Base-by-base conservation (phyloP, 768 basidiomycete species). In the Lactarius indigo region DNA sequence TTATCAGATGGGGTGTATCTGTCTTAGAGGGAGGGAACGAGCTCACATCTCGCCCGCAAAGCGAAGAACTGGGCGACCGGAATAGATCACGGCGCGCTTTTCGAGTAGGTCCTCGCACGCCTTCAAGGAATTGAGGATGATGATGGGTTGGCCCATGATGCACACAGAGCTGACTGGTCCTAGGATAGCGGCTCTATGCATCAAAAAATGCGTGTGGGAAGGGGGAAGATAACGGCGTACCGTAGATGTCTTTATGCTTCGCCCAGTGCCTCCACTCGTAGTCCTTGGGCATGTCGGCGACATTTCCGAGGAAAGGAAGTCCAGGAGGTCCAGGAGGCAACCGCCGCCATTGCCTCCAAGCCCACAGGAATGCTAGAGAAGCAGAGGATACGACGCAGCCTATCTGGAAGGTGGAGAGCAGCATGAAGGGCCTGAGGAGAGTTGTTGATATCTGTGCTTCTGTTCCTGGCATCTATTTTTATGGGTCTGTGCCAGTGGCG, bases 251-350 rank as follows among this genome's bases (percentile, higher is more conserved):
- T 55, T 50, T 61, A 23, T 54, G 39, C 54, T 66, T 66, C 18
- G 65, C 65, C 65, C 65, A 66, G 50, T 66, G 60, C n/a, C 26
- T 26, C 37, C 50, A 66, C 59, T 61, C 59, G 28, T 66, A 56
- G 18, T 42, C 31, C 39, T 61, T 61, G 23, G 59, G 65, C 52
- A 66, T 23, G 12, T 31, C 60, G 17, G 61, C n/a, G 33, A 61
- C 7, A 47, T 66, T 66, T n/a, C 65, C 65, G 9, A 66, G 17
- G 37, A 66, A 30, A 26, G 65, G 65, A 28, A 66, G 59, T 8
- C 65, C 65, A 35, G 50, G 59, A 10, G 65, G 65, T 6, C 65
- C 65, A 39, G 65, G 65, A 61, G 65, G 65, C 18, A 66, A 41
- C n/a, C 52, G 52, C 26, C 52, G 50, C 52, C 61, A 35, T 23